Percentiles rank a stretch among this genome's conserved stretches.
Conservation (phyloP, 371 early-diverging fungal genomes). For the Mucor circinelloides region DNA sequence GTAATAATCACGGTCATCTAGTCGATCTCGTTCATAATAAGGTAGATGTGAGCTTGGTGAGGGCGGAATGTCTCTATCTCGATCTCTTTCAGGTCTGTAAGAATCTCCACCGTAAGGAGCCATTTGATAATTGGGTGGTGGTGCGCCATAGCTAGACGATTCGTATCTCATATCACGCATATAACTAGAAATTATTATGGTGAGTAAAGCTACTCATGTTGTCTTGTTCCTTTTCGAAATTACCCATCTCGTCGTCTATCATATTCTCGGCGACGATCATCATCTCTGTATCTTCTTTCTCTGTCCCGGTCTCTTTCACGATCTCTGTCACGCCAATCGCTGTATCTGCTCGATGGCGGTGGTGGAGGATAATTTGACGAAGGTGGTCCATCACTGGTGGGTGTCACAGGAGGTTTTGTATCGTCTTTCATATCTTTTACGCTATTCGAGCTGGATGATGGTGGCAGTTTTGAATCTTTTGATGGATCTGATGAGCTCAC, state of each 20-base stretch:
- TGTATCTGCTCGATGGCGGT: neutral
- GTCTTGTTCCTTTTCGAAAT: neutral
- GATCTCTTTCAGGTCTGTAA: conserved; percentile 48
- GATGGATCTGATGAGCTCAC: neutral
- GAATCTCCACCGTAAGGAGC: conserved; percentile 53
- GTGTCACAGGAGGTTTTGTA: conserved; percentile 17
- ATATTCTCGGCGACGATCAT: conserved; percentile 50
- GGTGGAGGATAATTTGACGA: neutral
- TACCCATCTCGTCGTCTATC: conserved; percentile 45
- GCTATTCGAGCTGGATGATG: conserved; percentile 12
- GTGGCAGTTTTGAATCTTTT: conserved; percentile 24
- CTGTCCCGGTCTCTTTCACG: conserved; percentile 54
- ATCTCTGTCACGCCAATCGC: conserved; percentile 49
- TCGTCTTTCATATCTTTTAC: conserved; percentile 41
- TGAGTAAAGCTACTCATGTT: neutral
- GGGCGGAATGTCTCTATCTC: conserved; percentile 44
- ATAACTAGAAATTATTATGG: conserved; percentile 21
- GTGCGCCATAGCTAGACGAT: conserved; percentile 42
- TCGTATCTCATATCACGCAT: conserved; percentile 44
- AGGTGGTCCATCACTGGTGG: conserved; percentile 1
- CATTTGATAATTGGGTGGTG: conserved; percentile 30
- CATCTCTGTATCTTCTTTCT: conserved; percentile 45
- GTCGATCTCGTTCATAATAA: conserved; percentile 47
- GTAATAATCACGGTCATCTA: conserved; percentile 47
- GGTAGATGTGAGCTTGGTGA: conserved; percentile 38